A percentile compares a stretch with the other conserved stretches of the same genome.
phyloP scores from a whole-genome alignment of 192 early-diverging fungal species.

The Coemansia sp. region DNA sequence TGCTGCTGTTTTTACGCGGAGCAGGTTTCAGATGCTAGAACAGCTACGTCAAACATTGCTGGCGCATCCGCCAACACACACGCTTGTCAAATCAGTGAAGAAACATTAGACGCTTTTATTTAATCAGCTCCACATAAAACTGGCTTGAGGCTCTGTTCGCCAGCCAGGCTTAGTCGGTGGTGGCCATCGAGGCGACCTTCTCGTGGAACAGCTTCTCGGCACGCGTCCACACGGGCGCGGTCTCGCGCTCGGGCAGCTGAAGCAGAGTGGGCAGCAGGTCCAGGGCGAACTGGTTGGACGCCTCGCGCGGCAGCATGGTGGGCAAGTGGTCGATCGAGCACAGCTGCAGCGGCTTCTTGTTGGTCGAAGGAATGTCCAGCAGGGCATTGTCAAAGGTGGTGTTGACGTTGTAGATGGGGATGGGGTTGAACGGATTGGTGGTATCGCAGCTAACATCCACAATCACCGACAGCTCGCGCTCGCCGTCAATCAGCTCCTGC shows the following conservation, averaged over 20 bases:
- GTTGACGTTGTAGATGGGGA: constrained; percentile 88
- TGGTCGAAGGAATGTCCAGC: constrained; percentile 57
- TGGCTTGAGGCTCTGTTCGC: too few relatives aligned
- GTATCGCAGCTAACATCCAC: constrained; percentile 96
- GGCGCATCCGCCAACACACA: too few relatives aligned
- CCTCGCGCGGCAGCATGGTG: constrained; percentile 88
- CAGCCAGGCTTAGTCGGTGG: constrained; percentile 41
- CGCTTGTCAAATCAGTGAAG: too few relatives aligned
- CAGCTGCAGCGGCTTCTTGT: constrained; percentile 71
- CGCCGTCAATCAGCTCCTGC: constrained; percentile 65
- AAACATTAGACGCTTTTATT: too few relatives aligned
- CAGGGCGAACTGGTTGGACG: constrained; percentile 78
- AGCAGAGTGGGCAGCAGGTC: constrained; percentile 86
- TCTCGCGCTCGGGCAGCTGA: constrained; percentile 59
- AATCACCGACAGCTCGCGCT: constrained; percentile 75
- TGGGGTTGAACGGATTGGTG: constrained; percentile 96
- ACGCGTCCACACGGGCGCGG: constrained; percentile 74
- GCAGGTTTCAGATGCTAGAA: too few relatives aligned
- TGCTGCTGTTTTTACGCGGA: too few relatives aligned
- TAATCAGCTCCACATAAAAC: too few relatives aligned
- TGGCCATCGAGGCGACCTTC: constrained; percentile 65
- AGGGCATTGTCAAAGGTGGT: constrained; percentile 95
- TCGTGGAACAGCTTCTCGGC: constrained; percentile 81
- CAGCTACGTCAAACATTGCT: too few relatives aligned
- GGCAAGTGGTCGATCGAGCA: constrained; percentile 97